Base-by-base conservation (phyloP, 306 rosid genomes). In the Sesbania bispinosa region DNA sequence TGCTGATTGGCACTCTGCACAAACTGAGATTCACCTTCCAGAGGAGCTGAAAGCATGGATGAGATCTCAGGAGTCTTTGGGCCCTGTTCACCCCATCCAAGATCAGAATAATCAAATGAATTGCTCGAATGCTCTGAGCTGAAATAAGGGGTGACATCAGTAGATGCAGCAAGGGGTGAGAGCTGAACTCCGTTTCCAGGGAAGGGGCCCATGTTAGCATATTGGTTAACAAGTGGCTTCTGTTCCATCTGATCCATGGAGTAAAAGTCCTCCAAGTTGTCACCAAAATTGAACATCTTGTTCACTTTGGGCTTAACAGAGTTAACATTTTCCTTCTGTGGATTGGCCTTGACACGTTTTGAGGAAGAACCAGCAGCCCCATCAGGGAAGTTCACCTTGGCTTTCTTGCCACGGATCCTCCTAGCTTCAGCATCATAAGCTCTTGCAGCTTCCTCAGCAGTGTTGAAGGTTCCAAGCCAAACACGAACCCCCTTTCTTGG, bases 361-460 rank as follows among this genome's bases (percentile, higher is more conserved):
- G 76, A 19, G 16, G 92, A 67, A 42, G 61, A 46, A 15, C 42
- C 67, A 1, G 87, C 74, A 51, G 87, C 71, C 70, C 89, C 97
- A 1, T 84, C 89, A 3, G 99, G 97, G 71, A 94, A 94, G 54
- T 94, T 94, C 74, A 94, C 97, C 84, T 91, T 94, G 41, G 99
- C 99, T 84, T 91, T 94, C 57, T 77, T 85, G 43, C 99, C 99
- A 3, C 99, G 97, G 58, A 94, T 94, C 79, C 89, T 86, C 27
- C 95, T 84, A 2, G 99, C 99, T 85, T 91, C 99, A 0, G 95
- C 84, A 82, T 94, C 99, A 42, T 94, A 94, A 2, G 99, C 99
- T 61, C 97, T 86, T 15, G 99, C 99, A 57, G 99, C 99, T 82
- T 94, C 97, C 75, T 94, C 98, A 16, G 98, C 98, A 52, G 98